Percentiles rank a stretch among this genome's conserved stretches.
Evolutionary conservation across 2,329 filamentous ascomycete genomes (phyloP).

Genomic region (Tolypocladium tropicale): DNA sequence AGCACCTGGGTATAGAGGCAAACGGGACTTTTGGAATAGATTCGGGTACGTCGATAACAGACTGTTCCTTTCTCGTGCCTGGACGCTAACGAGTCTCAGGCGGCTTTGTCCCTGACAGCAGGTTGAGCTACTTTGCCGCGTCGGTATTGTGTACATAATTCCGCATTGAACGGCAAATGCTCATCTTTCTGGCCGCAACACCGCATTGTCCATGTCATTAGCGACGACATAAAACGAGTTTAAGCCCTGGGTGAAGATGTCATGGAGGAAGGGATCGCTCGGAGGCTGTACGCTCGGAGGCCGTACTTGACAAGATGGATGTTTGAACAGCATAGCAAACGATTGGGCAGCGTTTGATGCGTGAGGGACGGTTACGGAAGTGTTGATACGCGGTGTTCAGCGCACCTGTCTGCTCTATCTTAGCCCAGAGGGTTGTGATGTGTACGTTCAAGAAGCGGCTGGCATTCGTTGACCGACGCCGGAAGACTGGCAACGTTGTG

Average conservation of each 20-base stretch:
- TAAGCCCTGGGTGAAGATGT: neutral
- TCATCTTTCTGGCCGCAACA: neutral
- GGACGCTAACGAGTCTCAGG: neutral
- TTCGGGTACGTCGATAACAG: neutral
- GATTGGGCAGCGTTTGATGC: too few species aligned
- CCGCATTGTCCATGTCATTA: neutral
- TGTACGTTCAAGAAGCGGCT: neutral
- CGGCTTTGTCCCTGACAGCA: neutral
- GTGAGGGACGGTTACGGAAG: too few species aligned
- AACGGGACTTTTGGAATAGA: neutral
- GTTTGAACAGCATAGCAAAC: too few species aligned
- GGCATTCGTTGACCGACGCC: neutral
- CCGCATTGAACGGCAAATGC: neutral
- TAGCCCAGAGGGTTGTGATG: conserved; percentile 15
- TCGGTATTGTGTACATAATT: too few species aligned
- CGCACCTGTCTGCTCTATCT: conserved; percentile 28
- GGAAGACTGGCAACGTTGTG: neutral
- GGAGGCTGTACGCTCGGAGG: neutral
- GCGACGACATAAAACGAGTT: neutral
- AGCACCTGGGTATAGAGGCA: too few species aligned
- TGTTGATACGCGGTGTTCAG: too few species aligned
- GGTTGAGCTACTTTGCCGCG: neutral
- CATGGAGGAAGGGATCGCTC: neutral
- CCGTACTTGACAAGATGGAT: too few species aligned
- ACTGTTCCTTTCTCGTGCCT: neutral